A percentile compares a stretch with the other conserved stretches of the same genome.
Conservation (phyloP, 23 red algal genomes). For the Rhodosorus marinus region DNA sequence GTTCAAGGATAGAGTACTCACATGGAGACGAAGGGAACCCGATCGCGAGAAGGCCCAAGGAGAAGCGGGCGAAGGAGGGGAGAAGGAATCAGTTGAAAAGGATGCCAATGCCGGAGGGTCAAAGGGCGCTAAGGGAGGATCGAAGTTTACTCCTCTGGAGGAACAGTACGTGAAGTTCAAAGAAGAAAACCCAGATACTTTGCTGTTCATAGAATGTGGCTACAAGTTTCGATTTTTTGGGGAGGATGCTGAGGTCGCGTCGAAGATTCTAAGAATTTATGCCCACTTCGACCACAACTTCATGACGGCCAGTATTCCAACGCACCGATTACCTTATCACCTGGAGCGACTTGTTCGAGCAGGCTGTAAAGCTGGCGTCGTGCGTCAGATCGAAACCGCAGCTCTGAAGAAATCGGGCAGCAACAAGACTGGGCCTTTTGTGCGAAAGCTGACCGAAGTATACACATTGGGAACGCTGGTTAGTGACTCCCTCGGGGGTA, state of each 20-base stretch:
- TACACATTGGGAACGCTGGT: constrained; percentile 60
- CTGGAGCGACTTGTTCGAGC: constrained; percentile 37
- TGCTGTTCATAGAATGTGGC: constrained; percentile 49
- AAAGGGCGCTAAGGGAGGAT: too few relatives aligned
- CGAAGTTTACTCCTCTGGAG: constrained; percentile 64
- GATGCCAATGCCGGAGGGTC: too few relatives aligned
- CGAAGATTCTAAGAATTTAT: constrained; percentile 19
- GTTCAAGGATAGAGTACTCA: too few relatives aligned
- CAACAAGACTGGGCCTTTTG: background rate
- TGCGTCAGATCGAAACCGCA: constrained; percentile 60
- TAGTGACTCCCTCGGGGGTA: too few relatives aligned
- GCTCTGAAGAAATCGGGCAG: constrained; percentile 57
- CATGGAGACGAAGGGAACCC: too few relatives aligned
- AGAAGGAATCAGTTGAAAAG: too few relatives aligned
- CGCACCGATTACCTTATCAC: constrained; percentile 23
- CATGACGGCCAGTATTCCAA: constrained; percentile 37
- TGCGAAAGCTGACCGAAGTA: constrained; percentile 44
- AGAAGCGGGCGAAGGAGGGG: too few relatives aligned
- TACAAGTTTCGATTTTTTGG: constrained; percentile 72
- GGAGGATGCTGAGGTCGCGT: constrained; percentile 35
- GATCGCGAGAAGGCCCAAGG: too few relatives aligned
- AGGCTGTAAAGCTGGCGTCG: constrained; percentile 40
- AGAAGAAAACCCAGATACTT: constrained; percentile 17
- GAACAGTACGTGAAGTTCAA: constrained; percentile 28
- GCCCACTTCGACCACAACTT: constrained; percentile 65